Evolutionary conservation across 192 early-diverging fungal genomes (phyloP).

Genomic region (Umbelopsis vinacea): DNA sequence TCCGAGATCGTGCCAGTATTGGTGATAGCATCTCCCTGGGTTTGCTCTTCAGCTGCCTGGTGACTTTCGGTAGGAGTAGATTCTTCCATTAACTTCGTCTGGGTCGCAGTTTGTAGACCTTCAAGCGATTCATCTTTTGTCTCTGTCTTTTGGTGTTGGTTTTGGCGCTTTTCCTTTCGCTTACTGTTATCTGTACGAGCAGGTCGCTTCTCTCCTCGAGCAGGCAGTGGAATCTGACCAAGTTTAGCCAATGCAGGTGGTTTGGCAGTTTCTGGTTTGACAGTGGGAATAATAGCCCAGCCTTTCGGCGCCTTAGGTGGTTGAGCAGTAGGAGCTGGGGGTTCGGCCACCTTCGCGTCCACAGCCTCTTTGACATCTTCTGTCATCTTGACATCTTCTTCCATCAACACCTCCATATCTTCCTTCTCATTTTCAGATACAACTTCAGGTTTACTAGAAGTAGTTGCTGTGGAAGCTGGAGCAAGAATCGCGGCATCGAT

Average conservation of each 20-base stretch:
- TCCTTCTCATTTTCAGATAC: not conserved
- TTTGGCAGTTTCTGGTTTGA: slow-evolving; percentile 33
- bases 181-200: slow-evolving; percentile 37
- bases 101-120: not conserved
- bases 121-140: slow-evolving; percentile 16
- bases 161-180: slow-evolving; percentile 42
- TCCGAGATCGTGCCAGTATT: slow-evolving; percentile 22
- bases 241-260: slow-evolving; percentile 27
- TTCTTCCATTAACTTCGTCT: not conserved
- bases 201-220: slow-evolving; percentile 33
- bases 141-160: slow-evolving; percentile 34
- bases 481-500: not conserved
- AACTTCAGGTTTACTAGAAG: not conserved
- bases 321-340: slow-evolving; percentile 23
- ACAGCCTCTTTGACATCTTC: not conserved
- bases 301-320: not conserved
- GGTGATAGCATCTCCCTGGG: slow-evolving; percentile 27
- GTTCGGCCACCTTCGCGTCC: slow-evolving; percentile 14
- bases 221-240: slow-evolving; percentile 5
- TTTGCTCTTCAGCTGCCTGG: not conserved
- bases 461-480: no score
- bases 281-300: slow-evolving; percentile 10
- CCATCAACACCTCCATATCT: not conserved
- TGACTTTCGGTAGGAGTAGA: no score
- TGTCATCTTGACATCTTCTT: not conserved